Evolutionary conservation across 2,329 filamentous ascomycete species (phyloP), one percentile per base, ranked within the genome.

Genomic region (Colletotrichum siamense): DNA sequence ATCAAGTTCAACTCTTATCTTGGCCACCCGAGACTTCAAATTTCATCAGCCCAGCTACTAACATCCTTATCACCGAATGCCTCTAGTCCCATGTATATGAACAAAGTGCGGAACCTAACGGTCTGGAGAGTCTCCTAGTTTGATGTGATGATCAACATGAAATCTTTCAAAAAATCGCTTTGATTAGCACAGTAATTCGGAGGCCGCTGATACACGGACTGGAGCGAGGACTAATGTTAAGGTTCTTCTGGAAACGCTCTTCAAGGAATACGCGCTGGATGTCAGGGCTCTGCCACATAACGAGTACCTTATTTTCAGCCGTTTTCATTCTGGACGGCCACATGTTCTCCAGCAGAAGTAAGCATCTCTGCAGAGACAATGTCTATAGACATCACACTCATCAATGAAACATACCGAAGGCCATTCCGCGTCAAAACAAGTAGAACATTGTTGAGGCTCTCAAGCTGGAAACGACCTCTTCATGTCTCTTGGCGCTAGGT

Each of bases 1-100:
- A 22, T 22, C 0, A 52, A 13, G 0, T 1, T 22, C 44, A 0
- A 0, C n/a, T 52, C n/a, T 52, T 52, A 1, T 2, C 2, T 49
- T 22, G 12, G 10, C 6, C 10, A n/a, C 2, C 44, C n/a, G 44
- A 52, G n/a, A 52, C 44, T 52, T 22, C 44, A 52, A 22, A 1
- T 24, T 24, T 22, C 44, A 52, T 52, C 2, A 52, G 10, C 44
- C 12, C n/a, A 52, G n/a, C 44, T 52, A 22, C n/a, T 52, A 1
- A 22, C 44, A 8, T 13, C n/a, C 44, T 52, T 52, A 52, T 22
- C 44, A 52, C n/a, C 6, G n/a, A 52, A 24, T 13, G 44, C 44
- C n/a, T 52, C 6, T 52, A 52, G 44, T 22, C 10, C 44, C n/a
- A 6, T n/a, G n/a, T 24, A 49, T 22, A 13, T 22, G n/a, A 24